phyloP scores from a whole-genome alignment of 1,284 basidiomycete species.

The Fomitopsis schrenkii region DNA sequence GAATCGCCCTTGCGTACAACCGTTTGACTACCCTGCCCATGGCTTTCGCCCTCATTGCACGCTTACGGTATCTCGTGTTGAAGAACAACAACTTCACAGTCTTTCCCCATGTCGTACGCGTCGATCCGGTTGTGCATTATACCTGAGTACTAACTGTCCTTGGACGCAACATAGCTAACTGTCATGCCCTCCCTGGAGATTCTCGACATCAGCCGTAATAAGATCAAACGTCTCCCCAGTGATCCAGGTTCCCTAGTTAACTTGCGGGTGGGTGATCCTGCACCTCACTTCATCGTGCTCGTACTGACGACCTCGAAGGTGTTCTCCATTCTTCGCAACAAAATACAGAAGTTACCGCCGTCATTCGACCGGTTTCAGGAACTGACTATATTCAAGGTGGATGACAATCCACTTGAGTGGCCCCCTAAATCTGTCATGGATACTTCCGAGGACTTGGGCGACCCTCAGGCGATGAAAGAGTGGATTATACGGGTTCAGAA shows the following conservation, averaged over 20 bases:
- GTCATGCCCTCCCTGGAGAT: constrained; percentile 89
- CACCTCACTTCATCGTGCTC: neutral
- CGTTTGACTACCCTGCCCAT: constrained; percentile 76
- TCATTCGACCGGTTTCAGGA: constrained; percentile 76
- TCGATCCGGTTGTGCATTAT: neutral
- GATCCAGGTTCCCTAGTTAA: constrained; percentile 78
- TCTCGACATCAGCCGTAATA: constrained; percentile 92
- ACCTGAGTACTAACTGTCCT: constrained; percentile 3
- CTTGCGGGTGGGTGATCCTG: constrained; percentile 57
- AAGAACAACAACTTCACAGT: constrained; percentile 82
- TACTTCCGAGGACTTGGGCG: constrained; percentile 36
- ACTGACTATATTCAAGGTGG: constrained; percentile 82
- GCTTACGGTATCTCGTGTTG: constrained; percentile 90
- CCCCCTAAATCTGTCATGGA: constrained; percentile 63
- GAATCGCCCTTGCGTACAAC: constrained; percentile 88
- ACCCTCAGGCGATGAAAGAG: constrained; percentile 51
- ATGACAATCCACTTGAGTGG: constrained; percentile 93
- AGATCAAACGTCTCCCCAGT: constrained; percentile 76
- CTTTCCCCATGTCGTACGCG: constrained; percentile 79
- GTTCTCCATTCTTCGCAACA: constrained; percentile 86
- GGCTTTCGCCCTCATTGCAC: constrained; percentile 73
- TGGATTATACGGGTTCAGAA: constrained; percentile 73
- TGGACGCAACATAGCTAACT: constrained; percentile 56
- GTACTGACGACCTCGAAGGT: constrained; percentile 44
- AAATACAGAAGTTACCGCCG: constrained; percentile 72